Percentiles rank a stretch among this genome's conserved stretches.
phyloP scores from a whole-genome alignment of 163 green algal species.

The Prototheca stagnorum region DNA sequence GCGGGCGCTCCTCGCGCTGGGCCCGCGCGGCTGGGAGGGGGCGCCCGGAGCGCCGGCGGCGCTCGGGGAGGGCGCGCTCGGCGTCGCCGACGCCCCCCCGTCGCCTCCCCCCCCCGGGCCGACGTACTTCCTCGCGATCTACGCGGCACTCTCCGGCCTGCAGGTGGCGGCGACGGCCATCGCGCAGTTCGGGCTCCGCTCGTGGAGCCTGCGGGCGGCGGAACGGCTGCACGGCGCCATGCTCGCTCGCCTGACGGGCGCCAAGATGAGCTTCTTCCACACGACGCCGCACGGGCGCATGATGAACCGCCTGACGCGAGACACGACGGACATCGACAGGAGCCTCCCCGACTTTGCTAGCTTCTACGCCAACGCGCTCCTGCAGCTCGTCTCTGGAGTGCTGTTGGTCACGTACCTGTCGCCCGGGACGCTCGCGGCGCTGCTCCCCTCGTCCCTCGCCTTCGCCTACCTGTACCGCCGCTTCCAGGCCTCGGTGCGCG shows the following conservation, averaged over 20 bases:
- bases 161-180: slow-evolving; percentile 21
- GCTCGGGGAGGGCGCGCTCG: no score
- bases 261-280: slow-evolving; percentile 64
- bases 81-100: no score
- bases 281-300: slow-evolving; percentile 45
- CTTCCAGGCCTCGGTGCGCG: slow-evolving; percentile 55
- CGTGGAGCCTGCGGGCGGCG: slow-evolving; percentile 31
- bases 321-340: slow-evolving; percentile 62
- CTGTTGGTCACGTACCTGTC: slow-evolving; percentile 38
- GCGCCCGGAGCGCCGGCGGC: no score
- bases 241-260: slow-evolving; percentile 37
- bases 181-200: slow-evolving; percentile 11
- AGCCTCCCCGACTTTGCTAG: slow-evolving; percentile 71
- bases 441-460: slow-evolving; percentile 38
- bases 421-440: slow-evolving; percentile 41
- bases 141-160: slow-evolving; percentile 25
- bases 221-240: slow-evolving; percentile 33
- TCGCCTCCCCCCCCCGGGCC: no score
- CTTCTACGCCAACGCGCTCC: slow-evolving; percentile 40
- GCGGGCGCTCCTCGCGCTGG: no score
- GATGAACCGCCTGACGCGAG: slow-evolving; percentile 70
- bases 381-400: slow-evolving; percentile 35
- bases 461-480: slow-evolving; percentile 26
- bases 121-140: slow-evolving; percentile 39
- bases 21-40: no score